phyloP scores from a whole-genome alignment of 805 yeast species.

The Ogataea trehalophila region DNA sequence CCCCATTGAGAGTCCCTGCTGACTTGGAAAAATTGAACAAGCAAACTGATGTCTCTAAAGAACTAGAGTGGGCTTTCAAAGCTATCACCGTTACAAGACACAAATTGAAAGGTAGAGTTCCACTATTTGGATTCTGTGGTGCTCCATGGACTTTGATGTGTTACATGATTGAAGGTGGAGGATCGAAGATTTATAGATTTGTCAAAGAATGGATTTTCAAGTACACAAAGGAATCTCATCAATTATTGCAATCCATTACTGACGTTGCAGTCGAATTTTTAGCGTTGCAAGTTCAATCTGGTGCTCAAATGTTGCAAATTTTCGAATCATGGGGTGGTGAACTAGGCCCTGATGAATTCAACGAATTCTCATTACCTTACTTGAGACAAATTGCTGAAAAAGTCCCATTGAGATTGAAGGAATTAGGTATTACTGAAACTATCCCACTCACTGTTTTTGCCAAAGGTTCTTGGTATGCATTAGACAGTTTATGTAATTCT shows the following conservation, averaged over 20 bases:
- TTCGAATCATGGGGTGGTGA: constrained; percentile 99
- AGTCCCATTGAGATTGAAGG: constrained; percentile 64
- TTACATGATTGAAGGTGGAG: constrained; percentile 97
- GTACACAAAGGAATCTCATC: constrained; percentile 67
- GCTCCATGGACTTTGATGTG: constrained; percentile 98
- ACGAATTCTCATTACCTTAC: constrained; percentile 85
- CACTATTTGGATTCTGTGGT: constrained; percentile 91
- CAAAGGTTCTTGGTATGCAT: constrained; percentile 96
- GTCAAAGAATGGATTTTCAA: constrained; percentile 91
- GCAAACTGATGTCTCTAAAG: constrained; percentile 63
- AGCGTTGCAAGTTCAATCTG: constrained; percentile 93
- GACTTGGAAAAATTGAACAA: constrained; percentile 58
- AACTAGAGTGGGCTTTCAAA: constrained; percentile 90
- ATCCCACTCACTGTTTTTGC: constrained; percentile 91
- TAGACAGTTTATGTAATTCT: constrained; percentile 73
- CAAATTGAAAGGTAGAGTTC: constrained; percentile 85
- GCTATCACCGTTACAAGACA: constrained; percentile 89
- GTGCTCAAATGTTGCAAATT: constrained; percentile 96
- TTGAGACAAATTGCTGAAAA: constrained; percentile 66
- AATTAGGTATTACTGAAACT: constrained; percentile 62
- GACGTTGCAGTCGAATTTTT: constrained; percentile 89
- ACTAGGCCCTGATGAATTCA: constrained; percentile 83
- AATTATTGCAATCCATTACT: constrained; percentile 69
- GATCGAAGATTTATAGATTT: constrained; percentile 83
- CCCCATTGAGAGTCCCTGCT: constrained; percentile 71